Percentiles rank a stretch among this genome's conserved stretches.
Conservation (phyloP, 192 early-diverging fungal species). For the Nowakowskiella sp. region DNA sequence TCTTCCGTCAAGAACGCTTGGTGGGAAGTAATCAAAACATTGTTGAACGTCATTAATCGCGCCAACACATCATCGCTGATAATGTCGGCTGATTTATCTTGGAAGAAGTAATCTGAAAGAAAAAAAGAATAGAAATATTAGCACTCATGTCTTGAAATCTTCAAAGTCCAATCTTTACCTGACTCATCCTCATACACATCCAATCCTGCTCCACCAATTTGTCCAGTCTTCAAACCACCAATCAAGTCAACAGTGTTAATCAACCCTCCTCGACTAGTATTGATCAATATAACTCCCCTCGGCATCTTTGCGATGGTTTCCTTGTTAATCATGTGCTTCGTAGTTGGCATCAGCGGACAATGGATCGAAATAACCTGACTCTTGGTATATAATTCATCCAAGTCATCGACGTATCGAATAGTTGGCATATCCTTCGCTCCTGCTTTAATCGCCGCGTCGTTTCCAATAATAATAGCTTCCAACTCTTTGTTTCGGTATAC, state of each 20-base stretch:
- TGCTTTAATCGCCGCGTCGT: slow-evolving; percentile 1
- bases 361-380: slow-evolving; percentile 38
- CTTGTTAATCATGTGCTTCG: slow-evolving; percentile 34
- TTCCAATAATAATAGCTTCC: no score
- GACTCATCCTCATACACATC: slow-evolving; percentile 46
- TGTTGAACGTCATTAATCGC: slow-evolving; percentile 31
- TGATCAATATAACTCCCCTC: slow-evolving; percentile 35
- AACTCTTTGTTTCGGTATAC: slow-evolving; percentile 29
- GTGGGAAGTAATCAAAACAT: slow-evolving; percentile 39
- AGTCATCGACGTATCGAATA: slow-evolving; percentile 23
- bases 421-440: no score
- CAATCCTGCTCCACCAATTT: slow-evolving; percentile 35
- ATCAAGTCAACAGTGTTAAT: slow-evolving; percentile 33
- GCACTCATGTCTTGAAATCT: not conserved
- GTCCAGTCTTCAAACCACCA: slow-evolving; percentile 31
- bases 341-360: slow-evolving; percentile 30
- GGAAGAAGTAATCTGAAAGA: slow-evolving; percentile 27
- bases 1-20: slow-evolving; percentile 44
- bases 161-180: no score
- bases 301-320: slow-evolving; percentile 33
- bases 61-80: slow-evolving; percentile 35
- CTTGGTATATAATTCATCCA: slow-evolving; percentile 30
- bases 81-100: slow-evolving; percentile 20
- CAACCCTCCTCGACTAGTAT: slow-evolving; percentile 35
- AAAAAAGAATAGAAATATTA: not conserved